Evolutionary conservation across 2,329 filamentous ascomycete species (phyloP).

Genomic region (Cercospora zeina): DNA sequence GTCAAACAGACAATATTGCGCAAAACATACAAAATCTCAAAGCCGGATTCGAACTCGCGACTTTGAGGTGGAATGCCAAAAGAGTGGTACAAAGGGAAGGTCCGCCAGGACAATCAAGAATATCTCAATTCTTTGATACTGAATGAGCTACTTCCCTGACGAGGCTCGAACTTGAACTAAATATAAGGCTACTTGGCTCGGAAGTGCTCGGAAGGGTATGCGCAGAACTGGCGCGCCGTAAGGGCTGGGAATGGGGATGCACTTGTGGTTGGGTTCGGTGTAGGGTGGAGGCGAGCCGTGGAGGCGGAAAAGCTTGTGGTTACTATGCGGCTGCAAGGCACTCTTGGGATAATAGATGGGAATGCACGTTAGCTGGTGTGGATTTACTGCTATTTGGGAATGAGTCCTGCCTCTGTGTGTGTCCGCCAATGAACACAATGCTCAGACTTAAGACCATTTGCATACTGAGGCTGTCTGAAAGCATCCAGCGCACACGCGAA

Average conservation of each 20-base stretch:
- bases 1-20: no score
- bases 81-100: background rate
- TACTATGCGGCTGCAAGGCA: background rate
- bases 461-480: background rate
- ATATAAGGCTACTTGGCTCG: background rate
- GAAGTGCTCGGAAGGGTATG: no score
- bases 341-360: background rate
- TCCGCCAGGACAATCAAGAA: background rate
- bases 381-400: background rate
- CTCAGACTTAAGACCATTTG: no score
- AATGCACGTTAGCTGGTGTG: background rate
- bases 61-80: background rate
- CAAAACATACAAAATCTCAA: background rate
- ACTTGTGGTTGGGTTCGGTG: background rate
- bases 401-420: background rate
- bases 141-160: background rate
- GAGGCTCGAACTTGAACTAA: background rate
- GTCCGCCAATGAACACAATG: background rate
- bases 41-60: background rate
- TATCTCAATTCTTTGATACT: background rate
- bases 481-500: background rate
- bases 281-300: background rate
- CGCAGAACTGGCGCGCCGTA: no score
- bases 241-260: background rate
- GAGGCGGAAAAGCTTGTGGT: background rate